A percentile compares a stretch with the other conserved stretches of the same genome.
Evolutionary conservation across 1,284 basidiomycete species (phyloP).

Genomic region (Acaromyces ingoldii): DNA sequence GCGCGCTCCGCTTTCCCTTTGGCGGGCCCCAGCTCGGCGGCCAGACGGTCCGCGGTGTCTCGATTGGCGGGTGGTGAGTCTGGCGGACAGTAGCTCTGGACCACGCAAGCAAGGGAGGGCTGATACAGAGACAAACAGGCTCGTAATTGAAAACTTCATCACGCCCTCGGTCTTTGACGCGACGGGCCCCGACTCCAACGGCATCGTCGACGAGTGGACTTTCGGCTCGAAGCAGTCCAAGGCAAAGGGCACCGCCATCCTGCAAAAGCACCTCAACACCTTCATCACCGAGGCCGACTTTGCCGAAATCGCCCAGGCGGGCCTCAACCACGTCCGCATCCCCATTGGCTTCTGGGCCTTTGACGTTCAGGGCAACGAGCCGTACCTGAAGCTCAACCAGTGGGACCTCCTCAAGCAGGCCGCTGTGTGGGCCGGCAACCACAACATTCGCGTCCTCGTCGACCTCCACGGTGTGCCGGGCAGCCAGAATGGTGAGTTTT

Average conservation of each 20-base stretch:
- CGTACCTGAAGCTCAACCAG: slow-evolving; percentile 80
- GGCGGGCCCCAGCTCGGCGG: background rate
- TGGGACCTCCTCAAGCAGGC: slow-evolving; percentile 58
- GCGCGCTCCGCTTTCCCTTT: too few relatives aligned
- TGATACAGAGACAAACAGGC: too few relatives aligned
- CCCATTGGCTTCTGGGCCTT: slow-evolving; percentile 91
- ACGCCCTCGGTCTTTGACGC: slow-evolving; percentile 55
- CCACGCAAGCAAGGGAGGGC: too few relatives aligned
- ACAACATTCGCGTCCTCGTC: slow-evolving; percentile 73
- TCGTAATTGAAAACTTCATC: slow-evolving; percentile 42
- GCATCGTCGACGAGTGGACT: slow-evolving; percentile 73
- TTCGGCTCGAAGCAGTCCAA: slow-evolving; percentile 63
- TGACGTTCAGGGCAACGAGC: slow-evolving; percentile 73
- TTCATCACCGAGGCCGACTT: slow-evolving; percentile 76
- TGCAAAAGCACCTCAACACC: slow-evolving; percentile 65
- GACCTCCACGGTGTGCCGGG: slow-evolving; percentile 60
- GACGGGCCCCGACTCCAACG: slow-evolving; percentile 13
- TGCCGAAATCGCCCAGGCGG: slow-evolving; percentile 56
- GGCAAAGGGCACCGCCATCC: slow-evolving; percentile 51
- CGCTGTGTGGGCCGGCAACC: slow-evolving; percentile 68
- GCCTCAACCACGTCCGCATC: slow-evolving; percentile 67
- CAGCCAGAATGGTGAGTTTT: slow-evolving; percentile 48
- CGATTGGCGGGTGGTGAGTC: slow-evolving; percentile 45
- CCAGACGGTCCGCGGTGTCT: slow-evolving; percentile 36
- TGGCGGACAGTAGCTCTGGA: too few relatives aligned